Base-by-base conservation (phyloP, 345 rosid species). In the Alliaria petiolata region DNA sequence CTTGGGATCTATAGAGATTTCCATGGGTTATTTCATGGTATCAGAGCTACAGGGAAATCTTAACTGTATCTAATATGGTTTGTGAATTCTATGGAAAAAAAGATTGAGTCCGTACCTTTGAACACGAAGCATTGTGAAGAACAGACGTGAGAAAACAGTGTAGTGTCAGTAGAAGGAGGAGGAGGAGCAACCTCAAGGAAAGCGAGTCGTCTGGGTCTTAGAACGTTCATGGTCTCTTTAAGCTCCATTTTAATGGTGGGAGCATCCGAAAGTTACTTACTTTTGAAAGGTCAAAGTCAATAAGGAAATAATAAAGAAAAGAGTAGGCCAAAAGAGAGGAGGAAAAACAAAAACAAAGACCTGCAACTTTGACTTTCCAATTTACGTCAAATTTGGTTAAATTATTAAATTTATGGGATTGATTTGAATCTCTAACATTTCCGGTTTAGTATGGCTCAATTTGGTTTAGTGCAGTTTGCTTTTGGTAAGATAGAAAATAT, bases 71-170 rank as follows among this genome's bases (percentile, higher is more conserved):
- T 25, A 50, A 6, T 25, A 50, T 26, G 16, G 6, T 50, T n/a
- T 17, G 25, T 22, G 25, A 22, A 22, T 22, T 22, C 25, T 22
- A 22, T 22, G 25, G 25, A n/a, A 22, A 56, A 12, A 50, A 30
- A 33, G 28, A 50, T 1, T n/a, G 19, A 13, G 13, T 42, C n/a
- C 12, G 12, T 60, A 67, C 78, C 73, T 67, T 67, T 17, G 78
- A 20, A 67, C 47, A 34, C 13, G 6, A 35, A 51, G 56, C 68
- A 67, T 51, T 15, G 46, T 34, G 58, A 82, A 62, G 84, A 71
- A 52, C n/a, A n/a, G n/a, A n/a, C n/a, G n/a, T 85, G 81, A 68
- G 71, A 60, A 9, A 74, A 49, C 46, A 72, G 72, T 25, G n/a
- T n/a, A n/a, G n/a, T n/a, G n/a, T n/a, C n/a, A n/a, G n/a, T 3